A percentile compares a stretch with the other conserved stretches of the same genome.
These are phyloP conservation scores for Hypoxylon sp. DNA, from an alignment of 2,329 filamentous ascomycete species.

Conservation along the genomic window DNA sequence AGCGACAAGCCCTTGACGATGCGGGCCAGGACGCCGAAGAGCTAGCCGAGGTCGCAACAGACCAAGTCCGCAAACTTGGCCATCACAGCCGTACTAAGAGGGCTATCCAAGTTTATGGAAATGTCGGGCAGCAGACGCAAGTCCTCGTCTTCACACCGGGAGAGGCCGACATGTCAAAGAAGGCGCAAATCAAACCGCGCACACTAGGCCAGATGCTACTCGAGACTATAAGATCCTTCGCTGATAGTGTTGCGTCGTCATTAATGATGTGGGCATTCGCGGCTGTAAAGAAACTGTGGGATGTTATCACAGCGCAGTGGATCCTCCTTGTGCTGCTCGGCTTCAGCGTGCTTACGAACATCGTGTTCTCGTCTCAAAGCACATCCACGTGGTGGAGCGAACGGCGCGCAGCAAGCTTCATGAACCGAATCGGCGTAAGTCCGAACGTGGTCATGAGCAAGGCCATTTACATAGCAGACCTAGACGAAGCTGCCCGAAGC, in stretches of 20 bases:
- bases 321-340: conserved; percentile 79
- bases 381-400: conserved; percentile 88
- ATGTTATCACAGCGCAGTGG: conserved; percentile 79
- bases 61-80: conserved; percentile 82
- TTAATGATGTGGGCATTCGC: conserved; percentile 84
- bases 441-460: conserved; percentile 87
- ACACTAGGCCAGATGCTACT: conserved; percentile 78
- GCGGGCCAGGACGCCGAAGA: conserved; percentile 80
- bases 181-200: conserved; percentile 72
- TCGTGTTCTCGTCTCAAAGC: conserved; percentile 81
- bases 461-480: conserved; percentile 85
- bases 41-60: conserved; percentile 80
- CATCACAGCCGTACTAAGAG: conserved; percentile 81
- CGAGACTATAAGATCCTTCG: conserved; percentile 80
- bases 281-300: conserved; percentile 74
- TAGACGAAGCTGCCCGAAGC: conserved; percentile 73
- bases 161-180: conserved; percentile 63
- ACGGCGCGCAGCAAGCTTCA: conserved; percentile 82
- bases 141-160: conserved; percentile 72
- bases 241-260: conserved; percentile 81
- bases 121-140: conserved; percentile 78
- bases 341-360: conserved; percentile 79
- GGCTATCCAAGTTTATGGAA: conserved; percentile 84
- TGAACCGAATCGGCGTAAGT: conserved; percentile 83
- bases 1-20: conserved; percentile 82